Conservation (phyloP, 1,284 basidiomycete species). For the Termitomyces sp. region DNA sequence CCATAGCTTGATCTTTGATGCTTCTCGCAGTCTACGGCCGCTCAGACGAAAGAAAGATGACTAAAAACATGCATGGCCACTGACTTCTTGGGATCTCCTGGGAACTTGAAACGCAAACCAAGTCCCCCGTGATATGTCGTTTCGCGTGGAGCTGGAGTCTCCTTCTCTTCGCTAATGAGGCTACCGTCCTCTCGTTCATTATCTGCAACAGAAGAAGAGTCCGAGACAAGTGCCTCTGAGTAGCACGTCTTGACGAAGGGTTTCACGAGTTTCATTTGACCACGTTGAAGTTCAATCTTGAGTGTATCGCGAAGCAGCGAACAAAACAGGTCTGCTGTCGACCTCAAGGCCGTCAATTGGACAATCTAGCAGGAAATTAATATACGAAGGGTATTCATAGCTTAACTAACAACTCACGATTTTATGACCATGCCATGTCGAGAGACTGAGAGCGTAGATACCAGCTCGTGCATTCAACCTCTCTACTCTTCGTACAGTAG, state of each 20-base stretch:
- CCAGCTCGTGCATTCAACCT: constrained; percentile 87
- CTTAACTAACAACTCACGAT: constrained; percentile 65
- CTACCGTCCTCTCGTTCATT: constrained; percentile 66
- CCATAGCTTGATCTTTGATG: constrained; percentile 98
- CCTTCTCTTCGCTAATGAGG: constrained; percentile 51
- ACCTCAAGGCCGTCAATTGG: constrained; percentile 92
- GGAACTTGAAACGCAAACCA: constrained; percentile 86
- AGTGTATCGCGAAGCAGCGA: constrained; percentile 84
- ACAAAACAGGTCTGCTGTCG: constrained; percentile 94
- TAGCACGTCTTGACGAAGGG: constrained; percentile 90
- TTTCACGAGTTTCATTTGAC: constrained; percentile 93
- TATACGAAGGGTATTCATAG: constrained; percentile 9
- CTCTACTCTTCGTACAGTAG: constrained; percentile 94
- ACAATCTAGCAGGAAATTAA: constrained; percentile 59
- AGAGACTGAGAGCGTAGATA: constrained; percentile 90
- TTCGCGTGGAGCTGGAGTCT: constrained; percentile 40
- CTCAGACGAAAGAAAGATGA: constrained; percentile 5
- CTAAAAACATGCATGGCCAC: constrained; percentile 21
- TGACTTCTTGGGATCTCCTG: constrained; percentile 90
- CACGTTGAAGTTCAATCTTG: constrained; percentile 80
- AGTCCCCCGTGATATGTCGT: constrained; percentile 79
- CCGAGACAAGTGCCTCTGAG: constrained; percentile 82
- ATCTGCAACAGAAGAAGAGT: constrained; percentile 48
- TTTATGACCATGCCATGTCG: constrained; percentile 95
- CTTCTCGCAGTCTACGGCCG: constrained; percentile 75